These are phyloP conservation scores for Yamadazyma scolyti DNA, from an alignment of 805 yeast genomes.

Conservation along the genomic window DNA sequence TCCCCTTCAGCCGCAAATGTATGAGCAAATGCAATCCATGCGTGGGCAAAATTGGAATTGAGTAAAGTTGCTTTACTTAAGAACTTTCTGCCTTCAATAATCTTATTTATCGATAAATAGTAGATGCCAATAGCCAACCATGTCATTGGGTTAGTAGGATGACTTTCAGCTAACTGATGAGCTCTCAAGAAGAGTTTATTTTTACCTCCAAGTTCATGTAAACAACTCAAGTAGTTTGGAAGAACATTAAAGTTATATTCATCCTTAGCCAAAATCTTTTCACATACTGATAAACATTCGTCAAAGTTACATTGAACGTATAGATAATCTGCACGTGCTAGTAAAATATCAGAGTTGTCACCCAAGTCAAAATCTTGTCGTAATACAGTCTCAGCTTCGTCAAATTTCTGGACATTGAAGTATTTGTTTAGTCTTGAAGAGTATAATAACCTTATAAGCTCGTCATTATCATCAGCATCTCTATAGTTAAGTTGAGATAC, in stretches of 20 bases:
- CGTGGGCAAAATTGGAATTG: constrained; percentile 87
- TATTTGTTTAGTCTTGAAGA: constrained; percentile 74
- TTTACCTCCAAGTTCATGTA: constrained; percentile 79
- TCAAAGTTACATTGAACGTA: constrained; percentile 77
- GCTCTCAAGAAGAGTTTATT: constrained; percentile 77
- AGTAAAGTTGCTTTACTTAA: constrained; percentile 86
- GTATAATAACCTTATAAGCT: constrained; percentile 72
- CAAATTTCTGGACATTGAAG: constrained; percentile 51
- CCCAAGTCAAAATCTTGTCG: constrained; percentile 69
- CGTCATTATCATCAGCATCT: constrained; percentile 75
- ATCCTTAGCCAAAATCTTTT: constrained; percentile 54
- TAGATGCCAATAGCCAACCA: constrained; percentile 94
- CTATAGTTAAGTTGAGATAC: constrained; percentile 61
- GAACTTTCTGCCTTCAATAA: constrained; percentile 79
- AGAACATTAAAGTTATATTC: constrained; percentile 66
- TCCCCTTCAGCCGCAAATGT: constrained; percentile 98
- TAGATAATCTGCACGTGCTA: constrained; percentile 64
- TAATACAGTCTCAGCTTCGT: constrained; percentile 64
- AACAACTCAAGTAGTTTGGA: constrained; percentile 77
- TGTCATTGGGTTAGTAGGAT: constrained; percentile 77
- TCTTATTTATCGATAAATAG: constrained; percentile 68
- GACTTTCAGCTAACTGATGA: constrained; percentile 79
- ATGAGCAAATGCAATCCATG: constrained; percentile 98
- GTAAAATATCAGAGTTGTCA: constrained; percentile 65
- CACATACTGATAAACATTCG: constrained; percentile 73